These are phyloP conservation scores for Diaporthe amygdali DNA, from an alignment of 2,329 filamentous ascomycete genomes.

Conservation along the genomic window DNA sequence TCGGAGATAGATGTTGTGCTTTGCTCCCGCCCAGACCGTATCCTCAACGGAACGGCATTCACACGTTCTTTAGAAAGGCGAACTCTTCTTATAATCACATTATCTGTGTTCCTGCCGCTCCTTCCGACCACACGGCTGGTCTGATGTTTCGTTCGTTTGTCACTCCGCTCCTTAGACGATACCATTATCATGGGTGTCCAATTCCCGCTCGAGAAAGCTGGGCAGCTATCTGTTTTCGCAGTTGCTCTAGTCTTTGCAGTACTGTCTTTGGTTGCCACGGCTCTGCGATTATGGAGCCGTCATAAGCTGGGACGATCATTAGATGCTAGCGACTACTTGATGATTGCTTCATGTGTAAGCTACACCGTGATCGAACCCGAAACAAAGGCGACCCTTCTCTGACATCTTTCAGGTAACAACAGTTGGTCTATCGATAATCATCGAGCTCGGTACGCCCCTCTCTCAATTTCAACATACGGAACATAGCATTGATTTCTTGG, in stretches of 20 bases:
- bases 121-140: conserved; percentile 3
- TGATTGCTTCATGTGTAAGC: conserved; percentile 3
- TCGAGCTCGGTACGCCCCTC: background rate
- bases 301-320: conserved; percentile 12
- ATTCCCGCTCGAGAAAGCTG: background rate
- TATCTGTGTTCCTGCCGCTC: background rate
- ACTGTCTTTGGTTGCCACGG: background rate
- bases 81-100: background rate
- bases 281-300: conserved; percentile 5
- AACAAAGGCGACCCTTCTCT: background rate
- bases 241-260: background rate
- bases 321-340: conserved; percentile 13
- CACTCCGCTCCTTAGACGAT: background rate
- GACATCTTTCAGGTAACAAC: background rate
- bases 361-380: background rate
- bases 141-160: conserved; percentile 2
- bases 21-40: background rate
- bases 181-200: background rate
- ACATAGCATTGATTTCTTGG: background rate
- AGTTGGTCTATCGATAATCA: background rate
- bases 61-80: background rate
- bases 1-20: conserved; percentile 6
- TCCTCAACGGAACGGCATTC: background rate
- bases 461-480: no score
- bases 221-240: background rate